These are phyloP conservation scores for Acer negundo DNA, from an alignment of 345 rosid species.

Conservation along the genomic window DNA sequence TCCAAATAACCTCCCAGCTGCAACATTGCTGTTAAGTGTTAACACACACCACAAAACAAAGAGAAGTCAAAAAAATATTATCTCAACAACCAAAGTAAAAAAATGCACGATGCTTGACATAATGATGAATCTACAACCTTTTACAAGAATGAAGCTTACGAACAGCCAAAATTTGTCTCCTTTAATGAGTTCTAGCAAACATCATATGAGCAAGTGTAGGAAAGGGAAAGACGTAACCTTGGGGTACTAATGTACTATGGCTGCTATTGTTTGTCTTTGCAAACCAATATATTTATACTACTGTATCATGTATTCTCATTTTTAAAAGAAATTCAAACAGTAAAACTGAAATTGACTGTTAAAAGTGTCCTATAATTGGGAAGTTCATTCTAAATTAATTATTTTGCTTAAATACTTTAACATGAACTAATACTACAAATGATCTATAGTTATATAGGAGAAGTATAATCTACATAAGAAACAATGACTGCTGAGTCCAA, in stretches of 20 bases:
- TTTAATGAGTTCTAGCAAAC: neutral
- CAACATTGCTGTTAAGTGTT: slow-evolving; percentile 78
- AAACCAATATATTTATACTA: neutral
- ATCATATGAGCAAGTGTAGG: neutral
- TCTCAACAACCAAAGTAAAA: neutral
- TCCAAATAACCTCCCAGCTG: slow-evolving; percentile 88
- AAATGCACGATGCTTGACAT: neutral
- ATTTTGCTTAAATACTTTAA: neutral
- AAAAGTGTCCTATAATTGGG: neutral
- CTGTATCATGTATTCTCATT: neutral
- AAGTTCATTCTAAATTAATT: neutral
- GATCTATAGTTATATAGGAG: neutral
- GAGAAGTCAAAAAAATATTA: slow-evolving; percentile 9
- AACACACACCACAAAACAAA: slow-evolving; percentile 21
- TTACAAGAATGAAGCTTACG: neutral
- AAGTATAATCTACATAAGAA: neutral
- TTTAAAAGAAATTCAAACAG: neutral
- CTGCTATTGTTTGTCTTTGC: neutral
- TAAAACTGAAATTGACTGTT: neutral
- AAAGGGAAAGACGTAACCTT: neutral
- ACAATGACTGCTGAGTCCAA: neutral
- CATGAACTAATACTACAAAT: neutral
- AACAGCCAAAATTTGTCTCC: slow-evolving; percentile 6
- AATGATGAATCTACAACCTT: too few species aligned
- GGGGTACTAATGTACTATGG: neutral